Percentiles rank a stretch among this genome's conserved stretches.
These are phyloP conservation scores for Nothophaeocryptopus gaeumannii DNA, from an alignment of 2,329 filamentous ascomycete species.

Conservation along the genomic window DNA sequence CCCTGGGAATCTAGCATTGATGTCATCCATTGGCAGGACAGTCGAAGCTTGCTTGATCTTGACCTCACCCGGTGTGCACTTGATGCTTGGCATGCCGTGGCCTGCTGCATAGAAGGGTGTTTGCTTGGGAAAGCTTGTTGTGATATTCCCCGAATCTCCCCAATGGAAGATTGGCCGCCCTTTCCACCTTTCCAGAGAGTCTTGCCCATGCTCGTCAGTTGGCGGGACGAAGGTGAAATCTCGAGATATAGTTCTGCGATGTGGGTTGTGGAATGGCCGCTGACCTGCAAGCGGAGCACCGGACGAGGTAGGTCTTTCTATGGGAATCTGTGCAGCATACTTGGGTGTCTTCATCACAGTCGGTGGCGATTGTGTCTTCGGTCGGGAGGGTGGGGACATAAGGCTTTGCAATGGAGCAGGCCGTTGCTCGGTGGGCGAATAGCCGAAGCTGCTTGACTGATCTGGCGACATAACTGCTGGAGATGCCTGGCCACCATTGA, in stretches of 20 bases:
- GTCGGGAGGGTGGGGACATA: constrained; percentile 34
- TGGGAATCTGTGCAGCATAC: constrained; percentile 35
- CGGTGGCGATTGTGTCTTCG: constrained; percentile 59
- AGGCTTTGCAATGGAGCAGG: constrained; percentile 42
- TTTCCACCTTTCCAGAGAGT: constrained; percentile 85
- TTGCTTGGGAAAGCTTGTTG: constrained; percentile 84
- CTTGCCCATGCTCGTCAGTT: constrained; percentile 57
- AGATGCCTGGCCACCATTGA: constrained; percentile 19
- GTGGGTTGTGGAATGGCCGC: constrained; percentile 26
- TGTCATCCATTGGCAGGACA: constrained; percentile 67
- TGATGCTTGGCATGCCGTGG: constrained; percentile 69
- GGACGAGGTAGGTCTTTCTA: constrained; percentile 9
- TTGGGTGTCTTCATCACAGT: constrained; percentile 50
- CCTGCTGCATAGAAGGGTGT: constrained; percentile 81
- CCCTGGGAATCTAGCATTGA: constrained; percentile 79
- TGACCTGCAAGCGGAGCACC: constrained; percentile 28
- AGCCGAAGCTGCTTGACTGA: constrained; percentile 17
- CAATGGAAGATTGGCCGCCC: constrained; percentile 83
- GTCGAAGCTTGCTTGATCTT: constrained; percentile 74
- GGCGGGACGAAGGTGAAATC: constrained; percentile 57
- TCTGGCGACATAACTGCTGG: constrained; percentile 23
- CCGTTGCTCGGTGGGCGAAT: constrained; percentile 21
- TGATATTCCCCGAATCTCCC: constrained; percentile 78
- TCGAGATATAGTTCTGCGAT: constrained; percentile 45
- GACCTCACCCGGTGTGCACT: constrained; percentile 78